phyloP scores from a whole-genome alignment of 495 filamentous ascomycete genomes.

The Daldinia caldariorum region DNA sequence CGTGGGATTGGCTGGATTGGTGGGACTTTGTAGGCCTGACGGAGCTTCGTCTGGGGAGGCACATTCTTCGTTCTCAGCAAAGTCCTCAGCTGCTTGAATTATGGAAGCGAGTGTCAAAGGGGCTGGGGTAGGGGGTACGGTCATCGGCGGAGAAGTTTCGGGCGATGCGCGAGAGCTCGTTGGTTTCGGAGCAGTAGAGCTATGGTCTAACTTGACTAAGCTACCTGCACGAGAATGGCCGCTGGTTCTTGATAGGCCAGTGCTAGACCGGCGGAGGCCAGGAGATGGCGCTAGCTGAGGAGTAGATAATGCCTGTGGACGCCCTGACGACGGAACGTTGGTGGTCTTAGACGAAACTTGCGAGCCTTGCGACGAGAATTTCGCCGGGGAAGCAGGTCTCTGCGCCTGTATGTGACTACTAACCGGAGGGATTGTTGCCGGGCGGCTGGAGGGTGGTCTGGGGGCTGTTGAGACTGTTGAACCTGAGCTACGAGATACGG shows the following conservation, averaged over 20 bases:
- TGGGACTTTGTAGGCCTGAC: slow-evolving; percentile 59
- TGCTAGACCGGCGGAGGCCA: slow-evolving; percentile 38
- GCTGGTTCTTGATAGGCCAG: slow-evolving; percentile 30
- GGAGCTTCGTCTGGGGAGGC: slow-evolving; percentile 41
- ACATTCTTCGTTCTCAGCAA: slow-evolving; percentile 44
- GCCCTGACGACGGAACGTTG: slow-evolving; percentile 17
- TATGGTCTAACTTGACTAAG: slow-evolving; percentile 37
- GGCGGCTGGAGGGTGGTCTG: slow-evolving; percentile 47
- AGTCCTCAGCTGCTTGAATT: slow-evolving; percentile 61
- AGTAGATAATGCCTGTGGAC: slow-evolving; percentile 26
- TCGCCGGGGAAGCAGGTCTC: slow-evolving; percentile 58
- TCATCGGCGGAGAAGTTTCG: slow-evolving; percentile 34
- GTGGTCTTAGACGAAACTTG: slow-evolving; percentile 35
- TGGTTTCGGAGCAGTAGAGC: slow-evolving; percentile 19
- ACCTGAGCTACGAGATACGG: slow-evolving; percentile 46
- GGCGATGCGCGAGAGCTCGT: slow-evolving; percentile 31
- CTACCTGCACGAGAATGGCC: slow-evolving; percentile 48
- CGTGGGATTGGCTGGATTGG: slow-evolving; percentile 56
- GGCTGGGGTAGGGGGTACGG: slow-evolving; percentile 43
- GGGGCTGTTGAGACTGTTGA: slow-evolving; percentile 57
- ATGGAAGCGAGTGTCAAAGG: slow-evolving; percentile 55
- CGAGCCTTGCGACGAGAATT: slow-evolving; percentile 47
- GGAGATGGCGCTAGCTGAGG: slow-evolving; percentile 43
- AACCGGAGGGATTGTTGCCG: slow-evolving; percentile 37
- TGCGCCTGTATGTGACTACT: slow-evolving; percentile 42